These are phyloP conservation scores for Seiridium unicorne DNA, from an alignment of 2,329 filamentous ascomycete genomes.

Conservation along the genomic window DNA sequence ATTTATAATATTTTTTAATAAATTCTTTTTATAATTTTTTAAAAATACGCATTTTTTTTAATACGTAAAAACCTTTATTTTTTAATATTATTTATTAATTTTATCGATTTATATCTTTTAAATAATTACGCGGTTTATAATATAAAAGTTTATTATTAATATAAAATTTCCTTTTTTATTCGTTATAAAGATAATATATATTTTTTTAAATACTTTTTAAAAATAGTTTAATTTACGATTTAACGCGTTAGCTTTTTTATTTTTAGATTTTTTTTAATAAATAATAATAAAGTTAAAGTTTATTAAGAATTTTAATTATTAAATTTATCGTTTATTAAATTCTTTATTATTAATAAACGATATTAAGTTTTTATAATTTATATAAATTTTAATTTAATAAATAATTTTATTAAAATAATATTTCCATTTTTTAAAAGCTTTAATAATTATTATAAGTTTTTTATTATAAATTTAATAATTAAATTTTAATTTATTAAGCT, in stretches of 20 bases:
- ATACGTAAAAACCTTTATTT: no score
- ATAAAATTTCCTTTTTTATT: no score
- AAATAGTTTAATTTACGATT: constrained; percentile 4
- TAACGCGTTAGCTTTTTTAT: not conserved
- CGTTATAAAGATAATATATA: no score
- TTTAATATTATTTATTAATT: no score
- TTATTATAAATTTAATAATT: constrained; percentile 23
- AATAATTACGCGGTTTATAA: no score
- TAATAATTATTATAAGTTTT: constrained; percentile 20
- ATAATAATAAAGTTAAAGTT: no score
- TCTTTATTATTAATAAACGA: constrained; percentile 6
- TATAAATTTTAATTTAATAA: constrained; percentile 17
- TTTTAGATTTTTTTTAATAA: constrained; percentile 1
- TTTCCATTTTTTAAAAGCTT: constrained; percentile 21
- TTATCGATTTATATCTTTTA: no score
- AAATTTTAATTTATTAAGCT: constrained; percentile 17
- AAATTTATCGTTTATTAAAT: constrained; percentile 8
- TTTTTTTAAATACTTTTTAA: no score
- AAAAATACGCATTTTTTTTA: no score
- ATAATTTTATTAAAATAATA: constrained; percentile 15
- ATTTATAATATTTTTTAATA: no score
- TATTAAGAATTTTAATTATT: constrained; percentile 12
- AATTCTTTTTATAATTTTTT: no score
- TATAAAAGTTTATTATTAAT: no score
- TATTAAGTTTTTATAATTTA: constrained; percentile 19